A percentile compares a stretch with the other conserved stretches of the same genome.
These are phyloP conservation scores for Xylariaceae sp. DNA, from an alignment of 2,329 filamentous ascomycete species.

Conservation along the genomic window DNA sequence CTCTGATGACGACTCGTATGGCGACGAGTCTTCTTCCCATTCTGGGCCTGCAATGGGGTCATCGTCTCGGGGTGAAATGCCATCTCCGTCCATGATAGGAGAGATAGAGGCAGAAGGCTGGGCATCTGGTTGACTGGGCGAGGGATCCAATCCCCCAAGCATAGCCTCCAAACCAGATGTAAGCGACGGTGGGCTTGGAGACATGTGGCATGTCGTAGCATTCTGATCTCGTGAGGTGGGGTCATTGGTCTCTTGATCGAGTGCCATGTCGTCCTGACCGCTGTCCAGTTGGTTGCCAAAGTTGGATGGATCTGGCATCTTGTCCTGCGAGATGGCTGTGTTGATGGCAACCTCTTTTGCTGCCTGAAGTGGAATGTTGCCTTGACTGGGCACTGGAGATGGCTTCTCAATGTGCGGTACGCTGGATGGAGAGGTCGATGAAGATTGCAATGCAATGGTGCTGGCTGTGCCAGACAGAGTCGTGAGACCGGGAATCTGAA, in stretches of 20 bases:
- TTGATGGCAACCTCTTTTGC: background rate
- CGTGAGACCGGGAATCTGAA: constrained; percentile 31
- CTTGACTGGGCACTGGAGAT: too few species aligned
- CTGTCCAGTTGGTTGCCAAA: background rate
- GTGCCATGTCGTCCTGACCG: constrained; percentile 7
- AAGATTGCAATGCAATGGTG: background rate
- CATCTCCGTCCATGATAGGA: background rate
- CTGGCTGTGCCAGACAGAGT: constrained; percentile 10
- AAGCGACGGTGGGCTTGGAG: constrained; percentile 33
- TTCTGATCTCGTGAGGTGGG: too few species aligned
- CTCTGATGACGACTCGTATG: constrained; percentile 66
- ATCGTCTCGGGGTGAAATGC: background rate
- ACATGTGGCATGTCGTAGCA: constrained; percentile 9
- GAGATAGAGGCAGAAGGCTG: background rate
- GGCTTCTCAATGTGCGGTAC: too few species aligned
- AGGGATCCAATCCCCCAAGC: constrained; percentile 29
- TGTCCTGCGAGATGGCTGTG: background rate
- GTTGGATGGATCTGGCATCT: background rate
- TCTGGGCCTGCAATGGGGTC: constrained; percentile 51
- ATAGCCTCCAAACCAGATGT: constrained; percentile 33
- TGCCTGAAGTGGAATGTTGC: background rate
- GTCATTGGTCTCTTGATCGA: background rate
- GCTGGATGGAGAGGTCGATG: too few species aligned
- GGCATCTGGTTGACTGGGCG: constrained; percentile 13
- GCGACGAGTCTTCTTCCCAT: constrained; percentile 81